Evolutionary conservation across 108 stramenopile genomes (phyloP).

Genomic region (Thalassiosira profunda): DNA sequence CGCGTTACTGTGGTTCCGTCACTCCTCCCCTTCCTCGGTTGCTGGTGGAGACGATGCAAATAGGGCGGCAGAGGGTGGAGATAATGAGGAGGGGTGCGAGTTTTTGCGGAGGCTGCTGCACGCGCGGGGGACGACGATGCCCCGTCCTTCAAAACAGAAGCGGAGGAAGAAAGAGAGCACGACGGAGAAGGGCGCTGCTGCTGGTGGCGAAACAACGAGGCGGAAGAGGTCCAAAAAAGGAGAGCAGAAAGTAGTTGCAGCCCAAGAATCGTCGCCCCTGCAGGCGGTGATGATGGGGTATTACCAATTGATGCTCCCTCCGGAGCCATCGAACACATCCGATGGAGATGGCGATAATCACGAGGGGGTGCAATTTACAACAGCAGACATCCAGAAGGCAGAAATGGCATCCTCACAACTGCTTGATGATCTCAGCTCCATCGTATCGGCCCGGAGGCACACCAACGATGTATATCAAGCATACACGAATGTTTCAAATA

Average conservation of each 20-base stretch:
- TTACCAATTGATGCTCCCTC: conserved; percentile 16
- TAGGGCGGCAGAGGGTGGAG: neutral
- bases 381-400: neutral
- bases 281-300: conserved; percentile 30
- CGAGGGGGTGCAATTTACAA: neutral
- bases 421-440: conserved; percentile 22
- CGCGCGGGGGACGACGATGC: conserved; percentile 19
- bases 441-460: conserved; percentile 18
- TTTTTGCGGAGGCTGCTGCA: conserved; percentile 32
- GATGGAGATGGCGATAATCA: neutral
- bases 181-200: neutral
- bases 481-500: neutral
- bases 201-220: neutral
- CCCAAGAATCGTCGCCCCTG: conserved; percentile 4
- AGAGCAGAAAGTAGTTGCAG: neutral
- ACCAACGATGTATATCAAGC: conserved; percentile 27
- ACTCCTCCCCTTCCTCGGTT: neutral
- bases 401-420: conserved; percentile 22
- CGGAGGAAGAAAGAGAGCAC: neutral
- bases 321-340: neutral
- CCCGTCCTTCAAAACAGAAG: conserved; percentile 2
- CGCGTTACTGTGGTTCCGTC: conserved; percentile 40
- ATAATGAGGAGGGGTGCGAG: conserved; percentile 9
- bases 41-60: neutral
- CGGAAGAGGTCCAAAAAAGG: neutral